phyloP scores from a whole-genome alignment of 345 rosid species.

The Reutealis trisperma region DNA sequence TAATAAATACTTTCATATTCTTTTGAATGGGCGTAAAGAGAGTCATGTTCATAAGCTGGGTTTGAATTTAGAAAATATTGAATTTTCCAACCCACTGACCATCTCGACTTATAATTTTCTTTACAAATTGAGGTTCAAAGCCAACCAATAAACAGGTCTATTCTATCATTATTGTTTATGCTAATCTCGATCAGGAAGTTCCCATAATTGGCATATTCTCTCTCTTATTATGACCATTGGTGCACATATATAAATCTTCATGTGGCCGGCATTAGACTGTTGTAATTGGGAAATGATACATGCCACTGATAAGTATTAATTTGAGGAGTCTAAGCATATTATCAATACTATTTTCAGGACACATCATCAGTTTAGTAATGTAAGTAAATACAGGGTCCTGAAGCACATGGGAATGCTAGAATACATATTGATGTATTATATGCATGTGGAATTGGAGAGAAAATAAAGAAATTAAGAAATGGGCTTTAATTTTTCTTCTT shows the following conservation, averaged over 20 bases:
- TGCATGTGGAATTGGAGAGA: not conserved
- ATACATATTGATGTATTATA: too few species aligned
- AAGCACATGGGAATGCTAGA: not conserved
- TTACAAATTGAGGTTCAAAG: too few species aligned
- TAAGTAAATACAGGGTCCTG: too few species aligned
- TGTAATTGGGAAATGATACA: constrained; percentile 4
- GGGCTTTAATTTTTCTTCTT: not conserved
- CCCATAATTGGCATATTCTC: constrained; percentile 20
- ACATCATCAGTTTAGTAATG: too few species aligned
- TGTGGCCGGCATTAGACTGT: constrained; percentile 20
- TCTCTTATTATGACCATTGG: constrained; percentile 7
- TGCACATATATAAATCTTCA: not conserved
- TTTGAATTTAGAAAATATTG: too few species aligned
- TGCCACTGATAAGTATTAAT: not conserved
- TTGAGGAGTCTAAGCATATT: not conserved
- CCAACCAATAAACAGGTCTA: too few species aligned
- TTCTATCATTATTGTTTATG: constrained; percentile 23
- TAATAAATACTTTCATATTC: too few species aligned
- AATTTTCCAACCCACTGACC: too few species aligned
- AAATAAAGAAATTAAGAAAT: not conserved
- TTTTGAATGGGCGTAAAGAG: too few species aligned
- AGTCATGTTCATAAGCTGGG: too few species aligned
- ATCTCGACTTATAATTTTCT: too few species aligned
- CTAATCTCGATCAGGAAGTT: constrained; percentile 17
- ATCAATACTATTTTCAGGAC: not conserved